phyloP scores from a whole-genome alignment of 2,329 filamentous ascomycete genomes.

The Aspergillus ochraceus region DNA sequence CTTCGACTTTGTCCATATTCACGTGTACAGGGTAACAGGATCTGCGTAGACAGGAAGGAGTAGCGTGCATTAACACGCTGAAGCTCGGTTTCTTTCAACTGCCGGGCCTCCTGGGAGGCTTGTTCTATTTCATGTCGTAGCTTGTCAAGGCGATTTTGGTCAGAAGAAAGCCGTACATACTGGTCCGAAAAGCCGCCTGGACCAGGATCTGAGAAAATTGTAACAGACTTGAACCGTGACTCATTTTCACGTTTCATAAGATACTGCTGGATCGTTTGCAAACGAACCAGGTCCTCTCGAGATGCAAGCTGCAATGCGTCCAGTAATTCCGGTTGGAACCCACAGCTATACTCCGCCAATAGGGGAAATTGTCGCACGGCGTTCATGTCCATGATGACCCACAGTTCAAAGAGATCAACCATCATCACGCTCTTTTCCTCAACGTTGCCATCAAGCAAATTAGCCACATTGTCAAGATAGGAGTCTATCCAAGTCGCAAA shows the following conservation, averaged over 20 bases:
- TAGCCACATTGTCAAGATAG: neutral
- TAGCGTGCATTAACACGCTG: neutral
- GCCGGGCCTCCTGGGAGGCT: neutral
- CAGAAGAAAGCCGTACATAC: neutral
- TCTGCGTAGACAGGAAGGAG: neutral
- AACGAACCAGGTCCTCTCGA: neutral
- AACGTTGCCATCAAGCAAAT: neutral
- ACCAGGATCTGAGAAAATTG: neutral
- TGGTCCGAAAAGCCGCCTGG: neutral
- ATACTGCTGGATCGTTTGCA: slow-evolving; percentile 4
- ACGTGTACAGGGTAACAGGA: neutral
- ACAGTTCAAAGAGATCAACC: slow-evolving; percentile 1
- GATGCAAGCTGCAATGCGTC: neutral
- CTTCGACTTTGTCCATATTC: neutral
- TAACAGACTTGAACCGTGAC: neutral
- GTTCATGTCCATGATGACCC: neutral
- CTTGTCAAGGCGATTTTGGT: neutral
- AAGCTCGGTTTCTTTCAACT: neutral
- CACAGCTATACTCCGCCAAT: neutral
- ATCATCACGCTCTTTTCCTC: slow-evolving; percentile 1
- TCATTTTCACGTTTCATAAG: neutral
- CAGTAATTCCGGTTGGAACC: neutral
- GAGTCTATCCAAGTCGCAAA: neutral
- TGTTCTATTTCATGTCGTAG: neutral
- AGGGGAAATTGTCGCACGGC: neutral